Percentiles rank a stretch among this genome's conserved stretches.
Conservation (phyloP, 805 yeast genomes). For the Candida pseudoglaebosa region DNA sequence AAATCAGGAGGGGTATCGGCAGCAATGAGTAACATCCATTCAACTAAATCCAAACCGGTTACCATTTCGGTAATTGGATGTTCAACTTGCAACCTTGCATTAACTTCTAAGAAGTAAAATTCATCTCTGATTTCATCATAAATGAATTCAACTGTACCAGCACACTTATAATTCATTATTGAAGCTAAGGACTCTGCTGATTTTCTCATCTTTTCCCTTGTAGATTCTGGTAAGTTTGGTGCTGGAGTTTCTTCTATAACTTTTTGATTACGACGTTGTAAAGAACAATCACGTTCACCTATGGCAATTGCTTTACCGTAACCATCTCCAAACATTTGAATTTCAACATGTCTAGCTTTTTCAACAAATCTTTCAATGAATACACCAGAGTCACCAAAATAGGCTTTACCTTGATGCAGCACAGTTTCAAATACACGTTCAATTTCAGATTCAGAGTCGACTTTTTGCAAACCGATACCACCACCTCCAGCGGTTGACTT, state of each 20-base stretch:
- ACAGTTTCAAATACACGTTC: slow-evolving; percentile 85
- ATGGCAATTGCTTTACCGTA: slow-evolving; percentile 86
- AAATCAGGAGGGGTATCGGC: slow-evolving; percentile 87
- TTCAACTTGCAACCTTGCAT: slow-evolving; percentile 95
- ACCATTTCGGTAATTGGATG: slow-evolving; percentile 96
- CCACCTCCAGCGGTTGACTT: slow-evolving; percentile 99
- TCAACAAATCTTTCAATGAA: slow-evolving; percentile 93
- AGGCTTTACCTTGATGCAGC: slow-evolving; percentile 88
- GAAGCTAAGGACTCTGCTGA: slow-evolving; percentile 85
- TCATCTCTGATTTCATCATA: slow-evolving; percentile 83
- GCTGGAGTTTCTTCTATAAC: slow-evolving; percentile 98
- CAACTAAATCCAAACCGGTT: slow-evolving; percentile 91
- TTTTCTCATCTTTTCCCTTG: slow-evolving; percentile 68
- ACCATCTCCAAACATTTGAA: slow-evolving; percentile 97
- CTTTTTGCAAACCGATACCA: slow-evolving; percentile 95
- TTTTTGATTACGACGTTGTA: slow-evolving; percentile 96
- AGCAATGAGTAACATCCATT: slow-evolving; percentile 94
- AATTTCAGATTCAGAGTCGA: slow-evolving; percentile 76
- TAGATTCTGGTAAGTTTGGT: slow-evolving; percentile 80
- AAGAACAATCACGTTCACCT: slow-evolving; percentile 96
- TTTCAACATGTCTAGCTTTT: slow-evolving; percentile 92
- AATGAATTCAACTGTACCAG: slow-evolving; percentile 96
- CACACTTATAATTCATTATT: slow-evolving; percentile 86
- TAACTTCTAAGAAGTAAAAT: slow-evolving; percentile 93
- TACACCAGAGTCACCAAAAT: slow-evolving; percentile 94